These are phyloP conservation scores for Fusarium oxysporum DNA, from an alignment of 2,329 filamentous ascomycete species.

Conservation along the genomic window DNA sequence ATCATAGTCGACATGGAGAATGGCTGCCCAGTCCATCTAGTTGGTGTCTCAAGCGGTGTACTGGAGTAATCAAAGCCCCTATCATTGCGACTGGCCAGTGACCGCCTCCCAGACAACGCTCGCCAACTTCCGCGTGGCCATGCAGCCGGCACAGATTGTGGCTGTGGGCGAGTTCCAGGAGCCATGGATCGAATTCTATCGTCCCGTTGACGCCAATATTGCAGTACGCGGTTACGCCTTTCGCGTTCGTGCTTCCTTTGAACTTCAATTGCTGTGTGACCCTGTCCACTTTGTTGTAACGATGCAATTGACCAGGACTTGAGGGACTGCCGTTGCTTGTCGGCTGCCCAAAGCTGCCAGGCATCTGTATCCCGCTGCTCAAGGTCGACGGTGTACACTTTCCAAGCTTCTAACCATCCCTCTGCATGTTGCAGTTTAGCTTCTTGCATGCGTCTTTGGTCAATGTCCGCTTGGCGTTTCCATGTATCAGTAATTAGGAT, in stretches of 20 bases:
- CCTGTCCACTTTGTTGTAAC: slow-evolving; percentile 52
- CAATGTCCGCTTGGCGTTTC: slow-evolving; percentile 28
- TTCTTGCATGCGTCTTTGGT: slow-evolving; percentile 30
- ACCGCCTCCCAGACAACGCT: slow-evolving; percentile 42
- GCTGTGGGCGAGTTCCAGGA: slow-evolving; percentile 11
- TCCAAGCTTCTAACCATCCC: slow-evolving; percentile 43
- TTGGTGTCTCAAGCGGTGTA: slow-evolving; percentile 55
- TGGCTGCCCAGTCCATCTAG: slow-evolving; percentile 59
- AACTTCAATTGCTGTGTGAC: slow-evolving; percentile 52
- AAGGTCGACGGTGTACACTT: slow-evolving; percentile 31
- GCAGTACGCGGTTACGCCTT: slow-evolving; percentile 47
- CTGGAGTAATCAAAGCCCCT: slow-evolving; percentile 33
- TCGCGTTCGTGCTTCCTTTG: slow-evolving; percentile 49
- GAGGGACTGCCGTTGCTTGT: slow-evolving; percentile 49
- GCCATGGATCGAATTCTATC: slow-evolving; percentile 25
- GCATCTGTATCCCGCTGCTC: slow-evolving; percentile 44
- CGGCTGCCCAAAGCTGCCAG: slow-evolving; percentile 49
- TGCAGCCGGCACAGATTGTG: slow-evolving; percentile 25
- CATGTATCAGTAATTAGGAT: slow-evolving; percentile 34
- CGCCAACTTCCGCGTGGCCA: slow-evolving; percentile 44
- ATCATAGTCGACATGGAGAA: slow-evolving; percentile 51
- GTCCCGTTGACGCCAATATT: slow-evolving; percentile 48
- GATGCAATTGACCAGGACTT: slow-evolving; percentile 54
- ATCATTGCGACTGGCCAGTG: slow-evolving; percentile 39
- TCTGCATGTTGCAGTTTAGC: slow-evolving; percentile 38